Conservation (phyloP, 2,329 filamentous ascomycete species). For the Arthrinium puccinioides region DNA sequence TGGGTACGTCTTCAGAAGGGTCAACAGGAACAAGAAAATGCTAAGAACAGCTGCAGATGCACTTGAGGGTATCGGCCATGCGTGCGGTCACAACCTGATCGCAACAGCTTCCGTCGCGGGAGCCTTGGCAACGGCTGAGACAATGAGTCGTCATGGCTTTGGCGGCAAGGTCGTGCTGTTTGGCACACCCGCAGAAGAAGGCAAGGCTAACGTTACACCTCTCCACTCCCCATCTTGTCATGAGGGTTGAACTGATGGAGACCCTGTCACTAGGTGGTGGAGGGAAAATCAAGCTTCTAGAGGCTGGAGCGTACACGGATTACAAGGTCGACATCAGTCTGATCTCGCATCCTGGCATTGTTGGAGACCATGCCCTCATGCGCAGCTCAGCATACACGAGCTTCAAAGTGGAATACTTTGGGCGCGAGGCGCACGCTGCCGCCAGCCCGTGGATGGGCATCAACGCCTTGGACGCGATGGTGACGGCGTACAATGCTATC, state of each 20-base stretch:
- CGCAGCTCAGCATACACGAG: slow-evolving; percentile 43
- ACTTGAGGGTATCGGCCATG: slow-evolving; percentile 42
- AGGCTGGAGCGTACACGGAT: slow-evolving; percentile 35
- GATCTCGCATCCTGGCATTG: slow-evolving; percentile 34
- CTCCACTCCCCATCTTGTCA: not conserved
- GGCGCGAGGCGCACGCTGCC: slow-evolving; percentile 48
- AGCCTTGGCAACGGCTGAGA: slow-evolving; percentile 37
- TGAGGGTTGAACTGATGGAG: no score
- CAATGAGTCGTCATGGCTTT: slow-evolving; percentile 32
- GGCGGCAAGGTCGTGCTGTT: slow-evolving; percentile 37
- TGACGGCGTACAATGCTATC: slow-evolving; percentile 40
- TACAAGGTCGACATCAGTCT: slow-evolving; percentile 29
- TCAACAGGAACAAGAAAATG: not conserved
- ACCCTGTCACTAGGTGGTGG: slow-evolving; percentile 35
- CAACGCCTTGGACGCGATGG: slow-evolving; percentile 51
- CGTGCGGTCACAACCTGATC: slow-evolving; percentile 49
- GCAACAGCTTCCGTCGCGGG: slow-evolving; percentile 39
- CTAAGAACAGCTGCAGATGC: slow-evolving; percentile 27
- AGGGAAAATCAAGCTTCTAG: slow-evolving; percentile 39
- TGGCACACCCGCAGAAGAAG: slow-evolving; percentile 48
- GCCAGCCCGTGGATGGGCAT: slow-evolving; percentile 51
- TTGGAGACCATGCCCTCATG: slow-evolving; percentile 37
- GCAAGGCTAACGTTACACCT: slow-evolving; percentile 11
- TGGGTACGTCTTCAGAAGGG: slow-evolving; percentile 26
- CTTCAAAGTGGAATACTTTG: slow-evolving; percentile 44